A percentile compares a stretch with the other conserved stretches of the same genome.
phyloP scores from a whole-genome alignment of 1,284 basidiomycete genomes.

The Rhodotorula glutinis region DNA sequence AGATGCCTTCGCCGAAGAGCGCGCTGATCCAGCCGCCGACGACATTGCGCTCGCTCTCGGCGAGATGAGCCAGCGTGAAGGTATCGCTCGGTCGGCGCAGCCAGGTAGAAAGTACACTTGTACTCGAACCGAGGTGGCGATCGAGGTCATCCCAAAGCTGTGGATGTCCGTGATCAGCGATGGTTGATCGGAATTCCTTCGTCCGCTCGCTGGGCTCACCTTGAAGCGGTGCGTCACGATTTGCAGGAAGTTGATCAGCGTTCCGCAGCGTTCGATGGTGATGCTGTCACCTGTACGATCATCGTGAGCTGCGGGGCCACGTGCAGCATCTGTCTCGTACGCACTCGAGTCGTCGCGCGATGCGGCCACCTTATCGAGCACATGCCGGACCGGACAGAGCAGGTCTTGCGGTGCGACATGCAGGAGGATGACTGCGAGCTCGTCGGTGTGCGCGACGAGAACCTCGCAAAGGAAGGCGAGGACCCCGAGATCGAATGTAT shows the following conservation, averaged over 20 bases:
- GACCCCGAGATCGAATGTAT: background rate
- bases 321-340: background rate
- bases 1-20: constrained; percentile 50
- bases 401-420: constrained; percentile 26
- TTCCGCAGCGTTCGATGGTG: constrained; percentile 45
- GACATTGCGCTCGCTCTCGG: constrained; percentile 45
- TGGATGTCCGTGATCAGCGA: constrained; percentile 16
- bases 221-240: constrained; percentile 45
- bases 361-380: constrained; percentile 25
- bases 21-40: constrained; percentile 48
- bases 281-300: constrained; percentile 21
- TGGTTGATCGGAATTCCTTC: background rate
- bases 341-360: constrained; percentile 25
- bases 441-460: constrained; percentile 10
- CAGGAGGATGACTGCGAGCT: constrained; percentile 23
- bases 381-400: constrained; percentile 19
- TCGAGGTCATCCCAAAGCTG: constrained; percentile 24
- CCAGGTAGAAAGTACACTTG: constrained; percentile 37
- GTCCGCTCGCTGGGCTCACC: constrained; percentile 28
- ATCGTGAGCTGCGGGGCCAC: no score
- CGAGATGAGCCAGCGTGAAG: constrained; percentile 44
- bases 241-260: constrained; percentile 48
- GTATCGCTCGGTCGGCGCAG: constrained; percentile 43
- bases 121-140: constrained; percentile 38
- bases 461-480: constrained; percentile 19